Evolutionary conservation across 2,329 filamentous ascomycete species (phyloP), one percentile per base, ranked within the genome.

Genomic region (Dactylellina leptospora): DNA sequence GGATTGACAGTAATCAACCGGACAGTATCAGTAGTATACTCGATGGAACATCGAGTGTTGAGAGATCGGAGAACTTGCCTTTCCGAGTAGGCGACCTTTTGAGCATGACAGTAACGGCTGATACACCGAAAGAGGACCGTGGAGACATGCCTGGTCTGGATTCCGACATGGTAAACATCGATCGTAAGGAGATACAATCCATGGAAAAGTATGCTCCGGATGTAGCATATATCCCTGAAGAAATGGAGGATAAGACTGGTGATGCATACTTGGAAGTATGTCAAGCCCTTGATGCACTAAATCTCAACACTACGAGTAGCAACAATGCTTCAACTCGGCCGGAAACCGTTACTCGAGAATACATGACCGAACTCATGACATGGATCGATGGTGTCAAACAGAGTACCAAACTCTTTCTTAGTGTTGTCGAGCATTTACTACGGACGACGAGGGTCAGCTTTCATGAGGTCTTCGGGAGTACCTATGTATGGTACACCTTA

Each of bases 71-170:
- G 5, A 20, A 3, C 10, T 40, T 54, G 18, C 50, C 50, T 1
- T 54, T 54, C 28, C n/a, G 50, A 54, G 50, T 54, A 54, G 50
- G n/a, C 11, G 50, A 54, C n/a, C 22, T 54, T 1, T 30, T 54
- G 2, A 27, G 5, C 2, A 38, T 38, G 9, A 18, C 28, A 4
- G 16, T 5, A 1, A 4, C 4, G 13, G n/a, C 4, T 11, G 28
- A 9, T 10, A 16, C 5, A 22, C 22, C 8, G 11, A n/a, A n/a
- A 25, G 6, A 27, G 10, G 18, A 54, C 25, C 1, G 4, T n/a
- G 1, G 40, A 9, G 18, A n/a, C 11, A 30, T 38, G 6, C 2
- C 20, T 0, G 28, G n/a, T 23, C 22, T 23, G 2, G 20, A 23
- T 2, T 16, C 18, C 6, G 50, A 54, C 16, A 25, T 40, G 18